Percentiles rank a stretch among this genome's conserved stretches.
phyloP scores from a whole-genome alignment of 2,329 filamentous ascomycete genomes.

The Sarocladiaceae sp. region DNA sequence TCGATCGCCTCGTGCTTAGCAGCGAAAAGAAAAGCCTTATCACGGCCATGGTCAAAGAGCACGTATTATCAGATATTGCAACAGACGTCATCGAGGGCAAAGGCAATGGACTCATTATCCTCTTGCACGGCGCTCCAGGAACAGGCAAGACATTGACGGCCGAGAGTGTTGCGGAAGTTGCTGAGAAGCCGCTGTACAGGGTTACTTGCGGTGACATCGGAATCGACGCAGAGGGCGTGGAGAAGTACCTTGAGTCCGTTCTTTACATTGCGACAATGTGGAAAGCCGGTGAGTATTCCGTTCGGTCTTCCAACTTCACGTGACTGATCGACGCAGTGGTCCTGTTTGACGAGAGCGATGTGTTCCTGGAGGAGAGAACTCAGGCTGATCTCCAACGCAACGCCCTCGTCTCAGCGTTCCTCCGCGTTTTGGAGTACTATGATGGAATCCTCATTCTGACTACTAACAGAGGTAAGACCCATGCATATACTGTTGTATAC shows the following conservation, averaged over 20 bases:
- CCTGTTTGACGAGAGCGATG: constrained; percentile 53
- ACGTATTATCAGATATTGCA: constrained; percentile 15
- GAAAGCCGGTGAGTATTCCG: constrained; percentile 15
- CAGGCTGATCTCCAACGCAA: constrained; percentile 37
- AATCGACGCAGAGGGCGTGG: constrained; percentile 14
- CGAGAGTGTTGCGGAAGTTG: constrained; percentile 16
- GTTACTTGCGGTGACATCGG: constrained; percentile 23
- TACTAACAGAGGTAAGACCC: constrained; percentile 46
- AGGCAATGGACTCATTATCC: constrained; percentile 23
- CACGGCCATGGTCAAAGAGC: constrained; percentile 20
- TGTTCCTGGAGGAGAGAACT: constrained; percentile 49
- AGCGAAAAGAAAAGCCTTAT: constrained; percentile 21
- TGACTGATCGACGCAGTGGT: constrained; percentile 46
- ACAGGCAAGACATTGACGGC: constrained; percentile 27
- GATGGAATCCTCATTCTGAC: constrained; percentile 43
- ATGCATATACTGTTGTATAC: constrained; percentile 28
- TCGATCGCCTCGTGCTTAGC: constrained; percentile 15
- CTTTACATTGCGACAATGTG: constrained; percentile 19
- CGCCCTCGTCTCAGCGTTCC: constrained; percentile 40
- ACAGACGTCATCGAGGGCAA: constrained; percentile 27
- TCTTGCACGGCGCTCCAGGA: constrained; percentile 25
- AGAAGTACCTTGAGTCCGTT: constrained; percentile 16
- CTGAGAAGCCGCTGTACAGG: constrained; percentile 18
- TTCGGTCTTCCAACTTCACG: constrained; percentile 26
- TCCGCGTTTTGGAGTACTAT: constrained; percentile 47